phyloP scores from a whole-genome alignment of 352 stramenopile species.

The Lagenidium giganteum region DNA sequence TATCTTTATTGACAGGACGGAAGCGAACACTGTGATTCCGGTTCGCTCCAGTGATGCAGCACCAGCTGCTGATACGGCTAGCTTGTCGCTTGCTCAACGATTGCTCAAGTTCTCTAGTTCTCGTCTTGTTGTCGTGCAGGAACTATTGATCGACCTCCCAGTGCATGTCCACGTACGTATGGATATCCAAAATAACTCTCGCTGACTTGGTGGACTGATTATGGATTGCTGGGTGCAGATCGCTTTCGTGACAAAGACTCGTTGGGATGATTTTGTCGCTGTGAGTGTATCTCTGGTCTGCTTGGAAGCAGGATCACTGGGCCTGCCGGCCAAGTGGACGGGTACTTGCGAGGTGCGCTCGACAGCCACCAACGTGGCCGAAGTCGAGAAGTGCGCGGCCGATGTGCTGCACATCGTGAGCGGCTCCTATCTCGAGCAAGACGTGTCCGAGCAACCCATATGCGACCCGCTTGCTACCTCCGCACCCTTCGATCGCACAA shows the following conservation, averaged over 20 bases:
- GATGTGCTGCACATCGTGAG: conserved; percentile 29
- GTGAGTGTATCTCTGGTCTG: conserved; percentile 26
- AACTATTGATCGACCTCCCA: conserved; percentile 51
- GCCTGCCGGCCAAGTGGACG: conserved; percentile 11
- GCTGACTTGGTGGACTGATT: too few species aligned
- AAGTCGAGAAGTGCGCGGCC: conserved; percentile 27
- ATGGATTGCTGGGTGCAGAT: too few species aligned
- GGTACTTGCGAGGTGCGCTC: conserved; percentile 39
- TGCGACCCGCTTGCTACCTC: not conserved
- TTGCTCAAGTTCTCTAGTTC: conserved; percentile 21
- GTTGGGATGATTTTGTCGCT: conserved; percentile 35
- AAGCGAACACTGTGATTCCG: not conserved
- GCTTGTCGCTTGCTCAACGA: conserved; percentile 34
- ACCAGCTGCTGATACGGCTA: too few species aligned
- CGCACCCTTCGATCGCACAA: too few species aligned
- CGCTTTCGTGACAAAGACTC: conserved; percentile 37
- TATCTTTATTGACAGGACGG: conserved; percentile 7
- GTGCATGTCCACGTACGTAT: conserved; percentile 50
- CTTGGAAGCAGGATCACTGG: too few species aligned
- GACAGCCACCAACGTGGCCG: conserved; percentile 22
- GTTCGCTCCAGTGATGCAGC: too few species aligned
- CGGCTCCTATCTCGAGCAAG: too few species aligned
- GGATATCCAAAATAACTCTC: not conserved
- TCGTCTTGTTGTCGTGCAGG: conserved; percentile 28
- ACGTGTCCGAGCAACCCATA: not conserved